phyloP scores from a whole-genome alignment of 345 rosid genomes.

The Rhodomyrtus tomentosa region DNA sequence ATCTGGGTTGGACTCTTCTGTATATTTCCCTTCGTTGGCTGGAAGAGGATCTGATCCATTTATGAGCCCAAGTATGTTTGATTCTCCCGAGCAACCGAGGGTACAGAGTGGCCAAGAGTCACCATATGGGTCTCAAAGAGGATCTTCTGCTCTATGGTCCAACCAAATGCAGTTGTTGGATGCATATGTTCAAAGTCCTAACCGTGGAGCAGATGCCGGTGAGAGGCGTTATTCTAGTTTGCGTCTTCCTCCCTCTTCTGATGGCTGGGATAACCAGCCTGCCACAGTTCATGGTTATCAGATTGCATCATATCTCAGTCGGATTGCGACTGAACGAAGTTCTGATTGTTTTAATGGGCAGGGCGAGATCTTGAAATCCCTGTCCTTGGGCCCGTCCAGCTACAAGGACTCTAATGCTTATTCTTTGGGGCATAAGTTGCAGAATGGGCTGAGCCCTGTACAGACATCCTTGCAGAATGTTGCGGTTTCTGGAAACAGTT shows the following conservation, averaged over 20 bases:
- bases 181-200: constrained; percentile 42
- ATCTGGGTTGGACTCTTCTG: constrained; percentile 21
- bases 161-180: constrained; percentile 40
- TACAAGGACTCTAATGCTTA: constrained; percentile 42
- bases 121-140: constrained; percentile 43
- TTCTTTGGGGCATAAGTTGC: constrained; percentile 52
- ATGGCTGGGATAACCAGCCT: constrained; percentile 58
- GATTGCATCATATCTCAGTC: constrained; percentile 42
- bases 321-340: constrained; percentile 41
- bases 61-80: constrained; percentile 32
- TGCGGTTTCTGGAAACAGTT: constrained; percentile 39
- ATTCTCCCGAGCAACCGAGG: constrained; percentile 50
- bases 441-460: constrained; percentile 43
- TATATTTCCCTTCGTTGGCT: constrained; percentile 32
- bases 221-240: constrained; percentile 74
- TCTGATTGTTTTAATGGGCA: constrained; percentile 38
- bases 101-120: constrained; percentile 44
- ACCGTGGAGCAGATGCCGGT: constrained; percentile 30
- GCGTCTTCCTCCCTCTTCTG: constrained; percentile 54
- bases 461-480: constrained; percentile 52
- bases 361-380: constrained; percentile 35
- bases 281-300: constrained; percentile 73
- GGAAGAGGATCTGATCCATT: constrained; percentile 50
- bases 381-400: constrained; percentile 35
- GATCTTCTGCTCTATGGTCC: constrained; percentile 46